Evolutionary conservation across 768 basidiomycete species (phyloP).

Genomic region (Cyclocybe cylindracea): DNA sequence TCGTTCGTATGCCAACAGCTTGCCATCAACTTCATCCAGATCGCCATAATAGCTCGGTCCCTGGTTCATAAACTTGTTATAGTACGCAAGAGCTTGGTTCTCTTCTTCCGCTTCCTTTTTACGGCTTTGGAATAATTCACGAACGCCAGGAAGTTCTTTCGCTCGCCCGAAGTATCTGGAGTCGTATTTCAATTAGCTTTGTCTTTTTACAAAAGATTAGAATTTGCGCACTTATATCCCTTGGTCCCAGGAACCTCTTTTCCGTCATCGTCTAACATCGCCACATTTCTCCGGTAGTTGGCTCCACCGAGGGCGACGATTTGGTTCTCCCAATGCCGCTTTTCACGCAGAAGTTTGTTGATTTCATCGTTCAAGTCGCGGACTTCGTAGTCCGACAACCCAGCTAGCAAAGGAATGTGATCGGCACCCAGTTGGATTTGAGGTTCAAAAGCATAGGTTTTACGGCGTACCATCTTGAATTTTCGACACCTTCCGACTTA

Average conservation of each 20-base stretch:
- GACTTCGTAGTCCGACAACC: conserved; percentile 92
- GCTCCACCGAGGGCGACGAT: conserved; percentile 96
- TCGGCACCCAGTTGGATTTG: neutral
- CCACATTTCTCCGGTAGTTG: conserved; percentile 91
- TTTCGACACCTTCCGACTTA: conserved; percentile 95
- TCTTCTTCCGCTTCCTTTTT: conserved; percentile 91
- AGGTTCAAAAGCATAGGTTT: neutral
- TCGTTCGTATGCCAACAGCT: conserved; percentile 71
- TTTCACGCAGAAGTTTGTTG: conserved; percentile 93
- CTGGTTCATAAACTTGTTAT: conserved; percentile 88
- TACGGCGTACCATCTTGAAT: conserved; percentile 84
- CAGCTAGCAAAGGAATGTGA: conserved; percentile 52
- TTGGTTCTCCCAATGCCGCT: conserved; percentile 97
- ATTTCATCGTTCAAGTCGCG: conserved; percentile 98
- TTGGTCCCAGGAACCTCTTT: conserved; percentile 96
- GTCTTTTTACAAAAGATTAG: neutral
- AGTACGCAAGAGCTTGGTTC: conserved; percentile 69
- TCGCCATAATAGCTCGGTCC: conserved; percentile 92
- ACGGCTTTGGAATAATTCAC: conserved; percentile 88
- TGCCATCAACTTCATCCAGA: conserved; percentile 73
- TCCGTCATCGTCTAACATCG: conserved; percentile 93
- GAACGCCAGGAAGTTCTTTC: conserved; percentile 93
- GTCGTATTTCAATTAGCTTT: neutral
- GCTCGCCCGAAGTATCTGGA: conserved; percentile 94
- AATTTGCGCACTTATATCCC: conserved; percentile 83